phyloP scores from a whole-genome alignment of 148 eudicot genomes.

The Camellia granthamiana region DNA sequence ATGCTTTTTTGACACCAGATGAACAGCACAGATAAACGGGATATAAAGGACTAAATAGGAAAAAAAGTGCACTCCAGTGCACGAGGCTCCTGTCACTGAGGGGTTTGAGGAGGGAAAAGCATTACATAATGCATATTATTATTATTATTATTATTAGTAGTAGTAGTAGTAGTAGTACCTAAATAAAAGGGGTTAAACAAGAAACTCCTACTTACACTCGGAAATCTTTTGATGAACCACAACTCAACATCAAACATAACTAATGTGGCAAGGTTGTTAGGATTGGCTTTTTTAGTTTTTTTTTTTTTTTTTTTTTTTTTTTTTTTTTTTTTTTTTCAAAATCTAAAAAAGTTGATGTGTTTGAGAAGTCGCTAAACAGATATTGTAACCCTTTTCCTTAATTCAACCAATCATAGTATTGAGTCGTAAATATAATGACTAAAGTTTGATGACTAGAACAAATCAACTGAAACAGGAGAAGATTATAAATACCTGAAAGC shows the following conservation, averaged over 20 bases:
- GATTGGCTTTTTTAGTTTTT: no score
- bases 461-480: background rate
- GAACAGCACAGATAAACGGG: background rate
- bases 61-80: no score
- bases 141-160: background rate
- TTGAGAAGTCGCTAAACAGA: no score
- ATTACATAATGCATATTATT: background rate
- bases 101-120: background rate
- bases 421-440: background rate
- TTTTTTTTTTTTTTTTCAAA: no score
- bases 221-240: background rate
- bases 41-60: no score
- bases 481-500: slow-evolving; percentile 14
- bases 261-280: no score
- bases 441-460: background rate
- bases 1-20: background rate
- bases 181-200: background rate
- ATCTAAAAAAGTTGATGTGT: no score
- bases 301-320: no score
- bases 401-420: background rate
- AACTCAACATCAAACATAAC: background rate
- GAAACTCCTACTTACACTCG: background rate
- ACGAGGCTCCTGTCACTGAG: no score
- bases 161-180: no score
- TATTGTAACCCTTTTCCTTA: background rate